Base-by-base conservation (phyloP, 2,329 filamentous ascomycete species). In the Colletotrichum sansevieriae region DNA sequence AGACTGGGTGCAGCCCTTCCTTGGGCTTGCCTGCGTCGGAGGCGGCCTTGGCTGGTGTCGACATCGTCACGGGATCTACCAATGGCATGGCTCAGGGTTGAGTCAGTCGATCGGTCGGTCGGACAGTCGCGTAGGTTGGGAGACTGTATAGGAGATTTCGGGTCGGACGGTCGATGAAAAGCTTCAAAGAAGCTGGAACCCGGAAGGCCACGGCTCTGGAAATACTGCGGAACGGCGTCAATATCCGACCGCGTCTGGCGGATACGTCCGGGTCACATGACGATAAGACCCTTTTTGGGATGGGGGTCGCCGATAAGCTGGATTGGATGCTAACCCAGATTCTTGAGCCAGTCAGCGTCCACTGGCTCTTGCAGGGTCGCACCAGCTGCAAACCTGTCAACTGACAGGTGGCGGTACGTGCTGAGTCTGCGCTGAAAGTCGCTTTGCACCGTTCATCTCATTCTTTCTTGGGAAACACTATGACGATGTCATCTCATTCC, bases 11-110 rank as follows among this genome's bases (percentile, higher is more conserved):
- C 18, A 82, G 75, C 11, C 73, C 71, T n/a, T 71, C 57, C 52
- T 77, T 78, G 59, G 72, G 33, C 59, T 79, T 79, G 43, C 65
- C 62, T 29, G 72, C 71, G 59, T 76, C 76, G 64, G 77, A 70
- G 44, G 73, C 72, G 54, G 74, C 74, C 70, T 77, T 79, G 63
- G 73, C 65, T 65, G 75, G 55, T 18, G 66, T 49, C 57, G 79
- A 73, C 81, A 84, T 84, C 65, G 76, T 79, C 68, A 78, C 73
- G 39, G 76, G 73, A 61, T 81, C 79, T 66, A 79, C 71, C 67
- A 78, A 72, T 68, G 77, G 76, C 78, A 78, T 80, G 56, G 43
- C 43, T n/a, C 15, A 1, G 8, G 5, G 13, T 35, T 41, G 59
- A 54, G 52, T 41, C 35, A 55, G 29, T 58, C 61, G 55, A 46